Base-by-base conservation (phyloP, 176 grass and related monocot species). In the Triticum turgidum region DNA sequence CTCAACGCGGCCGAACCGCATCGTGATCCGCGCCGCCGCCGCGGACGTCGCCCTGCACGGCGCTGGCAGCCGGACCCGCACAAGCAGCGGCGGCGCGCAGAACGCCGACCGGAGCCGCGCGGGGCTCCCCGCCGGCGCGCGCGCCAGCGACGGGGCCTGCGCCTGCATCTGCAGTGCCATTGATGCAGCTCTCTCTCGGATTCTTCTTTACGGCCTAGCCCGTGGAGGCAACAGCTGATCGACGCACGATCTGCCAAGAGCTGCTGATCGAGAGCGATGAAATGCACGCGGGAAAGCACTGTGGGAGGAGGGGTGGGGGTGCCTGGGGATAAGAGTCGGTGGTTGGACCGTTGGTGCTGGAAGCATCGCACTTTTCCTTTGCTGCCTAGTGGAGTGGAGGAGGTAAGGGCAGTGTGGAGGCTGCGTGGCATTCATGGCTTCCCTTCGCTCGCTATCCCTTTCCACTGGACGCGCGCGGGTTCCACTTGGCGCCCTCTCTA, bases 91-190 rank as follows among this genome's bases (percentile, higher is more conserved):
- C n/a, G 82, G 86, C 61, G 88, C 85, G 62, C 33, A 79, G 88
- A 91, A 91, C 14, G 84, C 14, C 25, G 93, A 77, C 14, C 86
- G 88, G 45, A 94, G 86, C 14, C 51, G 51, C 61, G 82, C 82
- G 45, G 80, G 38, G 61, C 80, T 83, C 11, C 62, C 56, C 0
- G 89, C 82, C 62, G 79, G 79, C 32, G 95, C 89, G 21, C 86
- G 91, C 33, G 84, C 58, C 29, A 52, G 56, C 49, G 61, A 66
- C 18, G 89, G 77, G 30, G 88, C 84, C 78, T 86, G 91, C 62
- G 88, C 84, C 78, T 86, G 91, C 62, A 98, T 82, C 81, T 84
- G 91, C 63, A 98, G 76, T 21, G 91, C 86, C 96, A 98, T 95
- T 72, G 76, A 70, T 8, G 72, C 32, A 65, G 15, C n/a, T 3